Evolutionary conservation across 1,139 yeast species (phyloP), one percentile per base, ranked within the genome.

Genomic region (Diutina pseudorugosa): DNA sequence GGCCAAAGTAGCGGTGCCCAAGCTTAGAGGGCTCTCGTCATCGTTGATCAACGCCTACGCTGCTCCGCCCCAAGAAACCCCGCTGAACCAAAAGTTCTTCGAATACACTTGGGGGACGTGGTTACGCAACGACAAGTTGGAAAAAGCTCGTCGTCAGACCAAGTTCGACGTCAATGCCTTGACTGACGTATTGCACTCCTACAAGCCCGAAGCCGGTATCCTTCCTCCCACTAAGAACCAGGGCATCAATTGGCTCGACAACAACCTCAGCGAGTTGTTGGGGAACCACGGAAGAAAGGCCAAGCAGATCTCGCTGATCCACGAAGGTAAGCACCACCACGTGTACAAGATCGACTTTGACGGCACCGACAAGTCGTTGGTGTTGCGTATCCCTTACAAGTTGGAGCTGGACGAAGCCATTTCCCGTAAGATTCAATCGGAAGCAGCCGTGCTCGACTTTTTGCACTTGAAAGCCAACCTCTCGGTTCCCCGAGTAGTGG

Each of bases 61-160:
- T 11, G n/a, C 36, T 14, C 36, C 36, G 7, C 14, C 36, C 14
- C 14, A 30, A 30, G 36, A 30, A 30, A 30, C 36, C n/a, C 36
- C 36, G 2, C 36, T 30, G 56, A 77, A 95, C 65, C 79, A 78
- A 55, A 77, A 82, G 52, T 88, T 91, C 61, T 91, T 88, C 73
- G 81, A 85, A 62, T 93, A 90, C 65, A 75, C 93, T 3, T 91
- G 98, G 96, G 98, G 98, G 51, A 77, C 95, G 3, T 93, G 98
- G 98, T 71, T 91, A 62, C 79, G 76, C 56, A 80, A 91, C 63
- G 96, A 91, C 64, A 77, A 76, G 56, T 69, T 69, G 45, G 93
- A 91, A 65, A 83, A 87, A 62, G 79, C 76, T 11, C 81, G 79
- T 60, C 80, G 98, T 66, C 80, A 78, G 55, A 91, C 97, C n/a